Base-by-base conservation (phyloP, 441 rosid species). In the Biscutella laevigata region DNA sequence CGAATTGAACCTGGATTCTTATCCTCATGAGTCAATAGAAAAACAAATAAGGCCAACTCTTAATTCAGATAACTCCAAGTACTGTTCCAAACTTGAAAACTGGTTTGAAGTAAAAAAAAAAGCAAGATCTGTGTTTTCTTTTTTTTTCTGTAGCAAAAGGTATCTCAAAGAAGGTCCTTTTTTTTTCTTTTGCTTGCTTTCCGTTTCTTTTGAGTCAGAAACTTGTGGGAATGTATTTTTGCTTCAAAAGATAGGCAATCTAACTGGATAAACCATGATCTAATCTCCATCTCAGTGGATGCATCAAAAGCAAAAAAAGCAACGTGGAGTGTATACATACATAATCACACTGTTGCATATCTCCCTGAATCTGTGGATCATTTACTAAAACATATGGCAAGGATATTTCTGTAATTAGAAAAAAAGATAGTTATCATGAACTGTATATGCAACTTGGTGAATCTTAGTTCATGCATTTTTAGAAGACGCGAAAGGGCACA, bases 211-310 rank as follows among this genome's bases (percentile, higher is more conserved):
- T 62, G 51, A 60, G 59, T 41, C 20, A 62, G 59, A 55, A 58
- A 56, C 47, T 57, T 64, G 63, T 62, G 43, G 39, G 59, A 77
- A 73, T 77, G 73, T 69, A 54, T 26, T 45, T 43, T 35, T 33
- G 28, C 46, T 40, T 63, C 59, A 21, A 59, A 62, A 48, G 61
- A 59, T 62, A 40, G 33, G 40, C 46, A 30, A n/a, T 54, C 43
- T 46, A 45, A 55, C 37, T 67, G 73, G 81, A 80, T 64, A 69
- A 77, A 64, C 57, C 59, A 70, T 56, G 59, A 62, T 77, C 65
- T 54, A 57, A 54, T 69, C 57, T 47, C 44, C 64, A 67, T 67
- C 56, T 57, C 62, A 64, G 57, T 50, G 58, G 70, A 70, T 67
- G 62, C 74, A 50, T 16, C 48, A 20, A 51, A 43, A 53, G 55